phyloP scores from a whole-genome alignment of 768 basidiomycete genomes.

The Boletus pseudo-olivaceus region DNA sequence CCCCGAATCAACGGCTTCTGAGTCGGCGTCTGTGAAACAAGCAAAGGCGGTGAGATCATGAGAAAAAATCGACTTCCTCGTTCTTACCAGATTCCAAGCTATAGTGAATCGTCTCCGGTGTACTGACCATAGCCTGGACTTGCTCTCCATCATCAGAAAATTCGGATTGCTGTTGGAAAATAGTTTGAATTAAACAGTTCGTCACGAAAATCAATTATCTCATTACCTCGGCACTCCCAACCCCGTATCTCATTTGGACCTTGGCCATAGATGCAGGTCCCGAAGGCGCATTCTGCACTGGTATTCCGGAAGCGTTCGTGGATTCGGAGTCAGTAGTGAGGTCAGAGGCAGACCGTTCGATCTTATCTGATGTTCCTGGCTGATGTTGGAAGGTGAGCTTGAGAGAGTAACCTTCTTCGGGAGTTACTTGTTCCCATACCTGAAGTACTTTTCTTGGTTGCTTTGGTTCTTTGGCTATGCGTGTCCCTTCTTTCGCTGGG shows the following conservation, averaged over 20 bases:
- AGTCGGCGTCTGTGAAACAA: neutral
- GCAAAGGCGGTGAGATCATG: neutral
- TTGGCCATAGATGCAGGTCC: neutral
- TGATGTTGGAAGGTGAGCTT: neutral
- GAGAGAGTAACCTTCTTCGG: neutral
- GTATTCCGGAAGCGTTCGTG: neutral
- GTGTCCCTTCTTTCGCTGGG: neutral
- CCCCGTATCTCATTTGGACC: neutral
- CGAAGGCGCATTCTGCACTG: neutral
- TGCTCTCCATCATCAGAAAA: neutral
- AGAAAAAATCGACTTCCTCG: neutral
- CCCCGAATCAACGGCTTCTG: neutral
- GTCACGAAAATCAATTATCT: neutral
- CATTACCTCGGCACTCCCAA: neutral
- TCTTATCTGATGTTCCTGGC: neutral
- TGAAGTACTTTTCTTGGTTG: neutral
- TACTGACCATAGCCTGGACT: neutral
- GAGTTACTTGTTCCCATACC: neutral
- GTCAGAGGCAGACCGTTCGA: neutral
- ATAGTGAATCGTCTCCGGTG: neutral
- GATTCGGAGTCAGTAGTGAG: neutral
- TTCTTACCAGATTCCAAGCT: neutral
- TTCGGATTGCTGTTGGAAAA: neutral
- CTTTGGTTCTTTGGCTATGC: neutral
- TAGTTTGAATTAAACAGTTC: neutral